Base-by-base conservation (phyloP, 495 filamentous ascomycete genomes). In the Penicillium flavigenum region DNA sequence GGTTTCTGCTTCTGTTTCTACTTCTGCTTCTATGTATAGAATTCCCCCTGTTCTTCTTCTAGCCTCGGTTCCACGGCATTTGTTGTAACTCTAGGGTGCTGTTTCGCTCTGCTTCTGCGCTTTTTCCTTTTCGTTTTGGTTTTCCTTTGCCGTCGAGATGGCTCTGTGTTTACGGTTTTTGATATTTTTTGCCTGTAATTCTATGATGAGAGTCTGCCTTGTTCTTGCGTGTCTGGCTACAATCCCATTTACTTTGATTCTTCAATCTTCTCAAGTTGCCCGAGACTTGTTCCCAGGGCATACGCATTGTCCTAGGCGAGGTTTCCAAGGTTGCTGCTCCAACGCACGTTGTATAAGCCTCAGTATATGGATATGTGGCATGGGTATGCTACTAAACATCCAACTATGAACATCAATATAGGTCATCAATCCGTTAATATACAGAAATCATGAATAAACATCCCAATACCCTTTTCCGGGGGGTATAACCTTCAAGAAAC, bases 141-240 rank as follows among this genome's bases (percentile, higher is more conserved):
- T 47, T 55, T 7, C 52, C 46, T 53, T 57, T 36, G 51, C 44
- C 47, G 24, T 55, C 60, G 39, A 59, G 32, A 41, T 60, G 58
- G 60, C 60, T 60, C 39, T 66, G 58, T 48, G 61, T 53, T 60
- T 42, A 58, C 54, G 56, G 58, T 60, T 53, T 59, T 39, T 45
- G 36, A 56, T 67, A 53, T 52, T 61, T 61, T 53, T 54, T 63
- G 60, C 46, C 63, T 74, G 70, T 74, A 74, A 71, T 68, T 72
- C 66, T 75, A 74, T 63, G 60, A 72, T 71, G 62, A 74, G 67
- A 69, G 71, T 70, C 51, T 72, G 64, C 38, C 29, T 60, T 56
- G n/a, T 62, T 45, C 22, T 56, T 58, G 50, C 36, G 49, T 58
- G 38, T 61, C 51, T 58, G 54, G 45, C 55, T 67, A 24, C 47